Evolutionary conservation across 345 rosid species (phyloP), one percentile per base, ranked within the genome.

Genomic region (Clausena lansium): DNA sequence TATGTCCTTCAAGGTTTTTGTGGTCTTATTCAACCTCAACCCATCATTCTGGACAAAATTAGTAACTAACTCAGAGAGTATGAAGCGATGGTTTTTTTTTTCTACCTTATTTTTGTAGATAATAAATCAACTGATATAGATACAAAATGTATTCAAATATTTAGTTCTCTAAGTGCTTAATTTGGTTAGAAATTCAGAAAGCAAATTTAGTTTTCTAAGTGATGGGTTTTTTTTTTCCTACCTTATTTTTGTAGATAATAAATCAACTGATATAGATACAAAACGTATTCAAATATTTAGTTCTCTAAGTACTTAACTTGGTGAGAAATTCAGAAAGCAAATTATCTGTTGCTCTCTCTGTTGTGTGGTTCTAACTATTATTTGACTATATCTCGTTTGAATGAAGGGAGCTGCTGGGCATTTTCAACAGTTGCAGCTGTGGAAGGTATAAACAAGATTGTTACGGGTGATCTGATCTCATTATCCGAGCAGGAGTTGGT

Each of bases 341-440:
- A 65, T 15, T 17, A 7, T 65, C 24, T 33, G 9, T 33, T 33
- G 6, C 35, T 33, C 4, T 33, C 24, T 15, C 3, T 15, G 36
- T 15, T 19, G 20, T 2, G 8, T 17, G 39, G 10, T 32, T 22
- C 17, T 32, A 32, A 45, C 57, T 19, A 20, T 8, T 19, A 8
- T 19, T 30, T 75, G 60, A 76, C 17, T 9, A 9, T 71, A 62
- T 38, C 22, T 41, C 14, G 38, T 76, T 61, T 24, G 28, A 80
- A 81, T 70, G 67, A 62, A 93, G 99, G 99, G 91, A 91, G 97
- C 72, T 96, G 99, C 88, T 96, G 99, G 99, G 99, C 99, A 1
- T 96, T 96, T 77, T 91, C 99, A 35, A 81, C 98, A 0, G 81
- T 96, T 66, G 97, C 94, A 30, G 92, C 97, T 0, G 98, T 96